These are phyloP conservation scores for Sistotremastrum suecicum DNA, from an alignment of 768 basidiomycete species.

Conservation along the genomic window DNA sequence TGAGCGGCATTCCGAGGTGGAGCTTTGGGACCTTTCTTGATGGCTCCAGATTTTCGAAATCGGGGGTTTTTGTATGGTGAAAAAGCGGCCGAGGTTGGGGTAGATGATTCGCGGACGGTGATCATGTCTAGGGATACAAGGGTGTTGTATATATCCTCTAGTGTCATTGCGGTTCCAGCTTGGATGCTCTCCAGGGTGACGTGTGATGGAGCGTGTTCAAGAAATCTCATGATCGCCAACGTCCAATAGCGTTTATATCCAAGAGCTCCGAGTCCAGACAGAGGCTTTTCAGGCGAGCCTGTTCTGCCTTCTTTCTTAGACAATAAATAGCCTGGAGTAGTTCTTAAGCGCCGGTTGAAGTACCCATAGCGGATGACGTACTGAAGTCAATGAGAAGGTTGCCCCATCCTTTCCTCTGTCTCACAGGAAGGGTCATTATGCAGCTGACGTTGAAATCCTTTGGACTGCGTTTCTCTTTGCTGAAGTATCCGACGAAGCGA, in stretches of 20 bases:
- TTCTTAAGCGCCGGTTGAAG: slow-evolving; percentile 1
- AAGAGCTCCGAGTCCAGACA: slow-evolving; percentile 82
- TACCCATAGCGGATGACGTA: slow-evolving; percentile 29
- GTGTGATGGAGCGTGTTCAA: slow-evolving; percentile 42
- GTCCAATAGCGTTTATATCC: slow-evolving; percentile 98
- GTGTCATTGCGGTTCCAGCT: slow-evolving; percentile 74
- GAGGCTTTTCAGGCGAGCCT: slow-evolving; percentile 92
- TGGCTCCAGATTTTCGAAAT: slow-evolving; percentile 63
- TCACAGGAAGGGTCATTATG: slow-evolving; percentile 95
- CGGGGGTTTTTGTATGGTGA: slow-evolving; percentile 27
- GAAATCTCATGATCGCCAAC: slow-evolving; percentile 69
- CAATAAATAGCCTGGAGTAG: slow-evolving; percentile 70
- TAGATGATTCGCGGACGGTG: slow-evolving; percentile 21
- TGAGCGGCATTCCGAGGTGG: not conserved
- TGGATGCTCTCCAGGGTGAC: slow-evolving; percentile 81
- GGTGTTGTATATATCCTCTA: slow-evolving; percentile 72
- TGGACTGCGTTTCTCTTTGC: slow-evolving; percentile 93
- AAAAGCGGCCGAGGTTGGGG: not conserved
- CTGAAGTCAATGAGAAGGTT: slow-evolving; percentile 97
- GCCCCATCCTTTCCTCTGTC: slow-evolving; percentile 94
- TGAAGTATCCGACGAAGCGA: slow-evolving; percentile 95
- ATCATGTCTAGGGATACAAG: slow-evolving; percentile 70
- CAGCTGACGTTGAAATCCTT: slow-evolving; percentile 97
- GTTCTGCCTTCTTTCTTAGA: slow-evolving; percentile 86
- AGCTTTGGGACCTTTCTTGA: slow-evolving; percentile 43